A percentile compares a stretch with the other conserved stretches of the same genome.
Evolutionary conservation across 306 rosid genomes (phyloP).

Genomic region (Medicago arabica): DNA sequence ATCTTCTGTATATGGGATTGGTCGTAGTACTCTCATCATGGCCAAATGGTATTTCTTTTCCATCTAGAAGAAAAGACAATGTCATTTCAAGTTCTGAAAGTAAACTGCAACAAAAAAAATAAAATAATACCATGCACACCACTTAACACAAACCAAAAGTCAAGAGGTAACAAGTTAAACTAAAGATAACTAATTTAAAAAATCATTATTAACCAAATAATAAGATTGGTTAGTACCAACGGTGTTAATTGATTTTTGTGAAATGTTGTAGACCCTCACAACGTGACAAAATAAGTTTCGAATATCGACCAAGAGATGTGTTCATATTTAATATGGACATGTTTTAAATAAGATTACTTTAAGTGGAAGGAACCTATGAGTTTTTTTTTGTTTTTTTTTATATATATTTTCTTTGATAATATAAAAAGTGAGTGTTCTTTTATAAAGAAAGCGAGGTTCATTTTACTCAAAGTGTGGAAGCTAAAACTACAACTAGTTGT

Average conservation of each 20-base stretch:
- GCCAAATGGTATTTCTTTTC: constrained; percentile 11
- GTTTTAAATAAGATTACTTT: not conserved
- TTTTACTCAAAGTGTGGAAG: constrained; percentile 23
- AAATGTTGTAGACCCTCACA: not conserved
- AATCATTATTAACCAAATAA: not conserved
- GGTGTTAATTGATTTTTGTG: not conserved
- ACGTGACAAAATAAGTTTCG: not conserved
- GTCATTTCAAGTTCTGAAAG: not conserved
- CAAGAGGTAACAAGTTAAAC: not conserved
- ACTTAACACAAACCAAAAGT: constrained; percentile 13
- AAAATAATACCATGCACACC: not conserved
- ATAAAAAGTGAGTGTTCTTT: not conserved
- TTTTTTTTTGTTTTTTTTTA: too few relatives aligned
- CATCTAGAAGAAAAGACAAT: not conserved
- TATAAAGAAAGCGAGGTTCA: constrained; percentile 1
- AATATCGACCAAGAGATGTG: too few relatives aligned
- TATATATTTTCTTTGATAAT: not conserved
- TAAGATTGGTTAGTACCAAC: not conserved
- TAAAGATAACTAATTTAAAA: not conserved
- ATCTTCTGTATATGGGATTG: constrained; percentile 12
- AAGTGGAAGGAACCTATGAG: too few relatives aligned
- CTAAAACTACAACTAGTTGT: constrained; percentile 12
- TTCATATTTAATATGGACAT: too few relatives aligned
- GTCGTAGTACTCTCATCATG: constrained; percentile 18
- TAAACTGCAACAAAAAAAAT: not conserved